Base-by-base conservation (phyloP, 345 rosid species). In the Syzygium jambos region DNA sequence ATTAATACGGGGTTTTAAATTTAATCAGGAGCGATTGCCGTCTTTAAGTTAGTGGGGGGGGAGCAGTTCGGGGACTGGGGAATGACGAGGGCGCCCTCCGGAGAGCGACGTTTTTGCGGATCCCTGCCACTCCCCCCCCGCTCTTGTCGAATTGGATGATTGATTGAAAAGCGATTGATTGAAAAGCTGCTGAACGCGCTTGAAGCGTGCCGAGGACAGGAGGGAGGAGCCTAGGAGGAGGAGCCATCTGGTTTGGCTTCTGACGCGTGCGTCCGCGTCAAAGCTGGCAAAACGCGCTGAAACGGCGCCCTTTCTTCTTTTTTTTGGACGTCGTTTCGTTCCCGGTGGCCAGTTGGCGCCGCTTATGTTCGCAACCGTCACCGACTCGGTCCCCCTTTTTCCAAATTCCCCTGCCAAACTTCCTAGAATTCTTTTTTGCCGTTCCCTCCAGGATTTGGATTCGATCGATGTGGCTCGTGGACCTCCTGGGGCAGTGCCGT, bases 61-160 rank as follows among this genome's bases (percentile, higher is more conserved):
- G 25, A 0, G 38, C 22, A 57, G 38, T 53, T 84, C 25, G 61
- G 0, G 13, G 4, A 4, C 0, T 34, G 3, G 5, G 63, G 1
- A 84, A 84, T 84, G 86, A 84, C 86, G 51, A 10, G 41, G 11
- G 9, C 53, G 63, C 55, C 86, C 86, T 84, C 63, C 9, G 9
- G 46, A 16, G 41, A 38, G 61, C 49, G 41, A 21, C 85, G 53
- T 25, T 4, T 11, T 52, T 9, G 11, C 85, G 38, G 59, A 55
- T 55, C 0, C 63, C 63, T 41, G n/a, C 63, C 63, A 23, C 63
- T 11, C 11, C 63, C 6, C 43, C 43, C 43, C 6, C 43, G 6
- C 43, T 34, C 3, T 34, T 34, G 38, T 34, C 38, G 38, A 34
- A 2, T 34, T 34, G 38, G 3, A 2, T 34, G 43, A 41, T 23